Conservation (phyloP, 2,329 filamentous ascomycete genomes). For the Mariannaea elegans region DNA sequence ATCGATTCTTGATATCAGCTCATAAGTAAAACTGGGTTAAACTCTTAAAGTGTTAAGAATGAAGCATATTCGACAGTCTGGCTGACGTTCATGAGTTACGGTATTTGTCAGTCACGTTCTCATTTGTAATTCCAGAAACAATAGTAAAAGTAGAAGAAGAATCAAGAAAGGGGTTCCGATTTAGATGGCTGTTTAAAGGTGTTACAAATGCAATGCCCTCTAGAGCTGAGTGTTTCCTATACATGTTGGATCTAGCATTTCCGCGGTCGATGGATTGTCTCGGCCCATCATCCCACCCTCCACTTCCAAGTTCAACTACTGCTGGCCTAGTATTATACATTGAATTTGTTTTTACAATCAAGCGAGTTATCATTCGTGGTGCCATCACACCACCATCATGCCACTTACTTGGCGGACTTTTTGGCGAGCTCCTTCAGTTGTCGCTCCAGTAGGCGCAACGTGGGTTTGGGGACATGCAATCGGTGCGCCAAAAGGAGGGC, state of each 20-base stretch:
- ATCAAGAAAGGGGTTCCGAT: slow-evolving; percentile 21
- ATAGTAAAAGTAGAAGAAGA: slow-evolving; percentile 23
- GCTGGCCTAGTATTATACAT: slow-evolving; percentile 39
- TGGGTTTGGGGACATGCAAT: slow-evolving; percentile 75
- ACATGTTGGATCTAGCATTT: slow-evolving; percentile 13
- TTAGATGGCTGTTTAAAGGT: slow-evolving; percentile 20
- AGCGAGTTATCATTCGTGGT: slow-evolving; percentile 8
- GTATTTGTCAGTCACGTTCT: slow-evolving; percentile 7
- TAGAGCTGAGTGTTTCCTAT: slow-evolving; percentile 31
- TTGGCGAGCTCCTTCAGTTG: slow-evolving; percentile 48
- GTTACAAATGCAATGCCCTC: slow-evolving; percentile 7
- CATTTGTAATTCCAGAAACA: slow-evolving; percentile 4
- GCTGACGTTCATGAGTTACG: slow-evolving; percentile 6
- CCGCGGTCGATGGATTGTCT: slow-evolving; percentile 6
- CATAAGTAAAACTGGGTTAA: slow-evolving; percentile 42
- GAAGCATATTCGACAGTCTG: slow-evolving; percentile 19
- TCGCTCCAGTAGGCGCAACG: slow-evolving; percentile 67
- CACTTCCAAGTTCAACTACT: slow-evolving; percentile 23
- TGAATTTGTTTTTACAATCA: slow-evolving; percentile 33
- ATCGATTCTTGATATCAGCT: slow-evolving; percentile 17
- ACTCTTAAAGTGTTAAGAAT: slow-evolving; percentile 2
- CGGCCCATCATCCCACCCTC: slow-evolving; percentile 22
- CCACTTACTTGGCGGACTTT: slow-evolving; percentile 25
- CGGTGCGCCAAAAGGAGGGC: slow-evolving; percentile 82
- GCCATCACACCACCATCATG: slow-evolving; percentile 26